Conservation (phyloP, 2,329 filamentous ascomycete genomes). For the Cercospora nicotianae region DNA sequence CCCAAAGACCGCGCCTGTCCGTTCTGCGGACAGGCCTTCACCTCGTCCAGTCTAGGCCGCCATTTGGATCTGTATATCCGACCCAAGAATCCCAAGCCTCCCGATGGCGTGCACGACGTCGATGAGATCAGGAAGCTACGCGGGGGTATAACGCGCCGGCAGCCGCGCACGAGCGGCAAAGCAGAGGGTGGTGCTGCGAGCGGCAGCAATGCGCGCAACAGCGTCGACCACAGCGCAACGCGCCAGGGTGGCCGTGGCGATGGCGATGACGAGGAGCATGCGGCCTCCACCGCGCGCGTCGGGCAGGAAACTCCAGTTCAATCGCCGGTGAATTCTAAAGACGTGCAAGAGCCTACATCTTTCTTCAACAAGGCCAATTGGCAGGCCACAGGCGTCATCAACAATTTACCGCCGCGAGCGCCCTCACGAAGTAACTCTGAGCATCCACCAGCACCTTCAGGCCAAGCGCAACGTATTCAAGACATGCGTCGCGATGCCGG, state of each 20-base stretch:
- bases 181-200: conserved; percentile 17
- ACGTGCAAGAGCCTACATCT: conserved; percentile 12
- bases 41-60: conserved; percentile 86
- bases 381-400: conserved; percentile 77
- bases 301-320: conserved; percentile 27
- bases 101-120: conserved; percentile 86
- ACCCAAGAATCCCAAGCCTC: conserved; percentile 82
- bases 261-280: neutral
- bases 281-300: neutral
- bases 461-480: conserved; percentile 33
- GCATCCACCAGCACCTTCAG: conserved; percentile 15
- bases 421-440: conserved; percentile 30
- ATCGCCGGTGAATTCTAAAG: conserved; percentile 22
- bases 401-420: conserved; percentile 59
- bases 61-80: conserved; percentile 94
- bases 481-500: conserved; percentile 34
- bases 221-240: conserved; percentile 2
- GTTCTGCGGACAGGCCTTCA: conserved; percentile 87
- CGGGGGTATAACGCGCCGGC: conserved; percentile 80
- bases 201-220: conserved; percentile 11
- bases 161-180: conserved; percentile 59
- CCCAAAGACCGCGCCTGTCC: conserved; percentile 83
- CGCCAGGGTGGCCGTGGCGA: conserved; percentile 6
- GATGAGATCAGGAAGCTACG: conserved; percentile 83
- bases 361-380: conserved; percentile 65